These are phyloP conservation scores for Leishmania lainsoni DNA, from an alignment of 208 protist species.

Conservation along the genomic window DNA sequence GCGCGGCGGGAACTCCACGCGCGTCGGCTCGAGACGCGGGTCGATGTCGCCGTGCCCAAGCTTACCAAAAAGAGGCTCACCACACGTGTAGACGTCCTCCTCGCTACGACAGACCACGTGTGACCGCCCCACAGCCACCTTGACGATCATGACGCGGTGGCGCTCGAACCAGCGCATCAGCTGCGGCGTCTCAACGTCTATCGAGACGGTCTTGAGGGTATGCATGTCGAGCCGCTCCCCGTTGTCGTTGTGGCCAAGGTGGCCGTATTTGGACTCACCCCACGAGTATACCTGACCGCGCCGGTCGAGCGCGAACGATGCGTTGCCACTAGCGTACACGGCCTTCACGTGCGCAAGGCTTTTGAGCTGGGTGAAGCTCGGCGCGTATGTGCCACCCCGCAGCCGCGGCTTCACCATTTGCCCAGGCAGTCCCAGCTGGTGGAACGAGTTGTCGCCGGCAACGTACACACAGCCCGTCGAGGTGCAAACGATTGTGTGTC, in stretches of 20 bases:
- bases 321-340: slow-evolving; percentile 66
- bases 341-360: slow-evolving; percentile 54
- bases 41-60: slow-evolving; percentile 61
- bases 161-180: slow-evolving; percentile 73
- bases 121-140: slow-evolving; percentile 61
- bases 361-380: slow-evolving; percentile 51
- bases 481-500: slow-evolving; percentile 65
- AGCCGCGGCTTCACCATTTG: slow-evolving; percentile 33
- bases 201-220: slow-evolving; percentile 59
- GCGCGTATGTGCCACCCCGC: slow-evolving; percentile 19
- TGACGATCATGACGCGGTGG: slow-evolving; percentile 62
- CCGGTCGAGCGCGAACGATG: slow-evolving; percentile 63
- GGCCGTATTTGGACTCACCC: slow-evolving; percentile 74
- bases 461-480: slow-evolving; percentile 69
- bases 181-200: slow-evolving; percentile 46
- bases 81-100: slow-evolving; percentile 77
- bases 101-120: slow-evolving; percentile 68
- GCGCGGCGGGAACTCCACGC: slow-evolving; percentile 64
- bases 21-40: slow-evolving; percentile 41
- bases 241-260: slow-evolving; percentile 70
- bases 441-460: slow-evolving; percentile 70
- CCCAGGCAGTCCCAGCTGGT: slow-evolving; percentile 61
- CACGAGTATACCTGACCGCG: slow-evolving; percentile 73
- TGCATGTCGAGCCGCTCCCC: slow-evolving; percentile 62
- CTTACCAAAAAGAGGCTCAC: slow-evolving; percentile 74